These are phyloP conservation scores for Paracamarosporium sp. DNA, from an alignment of 2,329 filamentous ascomycete species.

Conservation along the genomic window DNA sequence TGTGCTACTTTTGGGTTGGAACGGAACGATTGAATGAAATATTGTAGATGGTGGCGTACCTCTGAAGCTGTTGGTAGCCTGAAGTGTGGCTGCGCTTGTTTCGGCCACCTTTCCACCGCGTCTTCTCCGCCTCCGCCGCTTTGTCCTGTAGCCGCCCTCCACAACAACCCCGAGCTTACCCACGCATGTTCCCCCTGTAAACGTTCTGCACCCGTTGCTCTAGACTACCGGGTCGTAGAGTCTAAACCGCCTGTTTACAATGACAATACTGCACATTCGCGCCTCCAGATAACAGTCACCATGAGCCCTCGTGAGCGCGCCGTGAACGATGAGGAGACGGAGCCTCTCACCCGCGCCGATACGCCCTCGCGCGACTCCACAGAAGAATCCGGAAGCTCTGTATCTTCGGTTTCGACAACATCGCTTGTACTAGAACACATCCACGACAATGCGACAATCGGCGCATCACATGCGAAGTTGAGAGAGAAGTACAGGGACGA, in stretches of 20 bases:
- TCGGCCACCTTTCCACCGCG: constrained; percentile 32
- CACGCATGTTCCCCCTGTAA: neutral
- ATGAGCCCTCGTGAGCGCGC: constrained; percentile 44
- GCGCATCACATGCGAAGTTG: constrained; percentile 31
- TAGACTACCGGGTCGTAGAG: neutral
- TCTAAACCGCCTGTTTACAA: constrained; percentile 12
- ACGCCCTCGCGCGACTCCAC: constrained; percentile 38
- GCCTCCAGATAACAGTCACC: constrained; percentile 9
- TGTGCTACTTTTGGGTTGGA: constrained; percentile 27
- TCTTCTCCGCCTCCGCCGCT: constrained; percentile 26
- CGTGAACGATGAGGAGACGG: constrained; percentile 52
- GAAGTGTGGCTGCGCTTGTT: constrained; percentile 35
- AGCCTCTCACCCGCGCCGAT: constrained; percentile 50
- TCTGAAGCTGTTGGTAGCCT: constrained; percentile 14
- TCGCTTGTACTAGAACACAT: constrained; percentile 83
- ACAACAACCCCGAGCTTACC: neutral
- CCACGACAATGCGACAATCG: constrained; percentile 59
- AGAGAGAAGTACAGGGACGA: constrained; percentile 49
- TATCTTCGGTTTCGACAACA: constrained; percentile 82
- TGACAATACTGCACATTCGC: constrained; percentile 17
- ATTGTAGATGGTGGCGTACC: constrained; percentile 30
- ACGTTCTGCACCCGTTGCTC: neutral
- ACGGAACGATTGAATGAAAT: constrained; percentile 26
- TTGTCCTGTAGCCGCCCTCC: constrained; percentile 6
- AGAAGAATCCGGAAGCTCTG: constrained; percentile 58